phyloP scores from a whole-genome alignment of 2,329 filamentous ascomycete genomes.

The Akanthomyces muscarius region DNA sequence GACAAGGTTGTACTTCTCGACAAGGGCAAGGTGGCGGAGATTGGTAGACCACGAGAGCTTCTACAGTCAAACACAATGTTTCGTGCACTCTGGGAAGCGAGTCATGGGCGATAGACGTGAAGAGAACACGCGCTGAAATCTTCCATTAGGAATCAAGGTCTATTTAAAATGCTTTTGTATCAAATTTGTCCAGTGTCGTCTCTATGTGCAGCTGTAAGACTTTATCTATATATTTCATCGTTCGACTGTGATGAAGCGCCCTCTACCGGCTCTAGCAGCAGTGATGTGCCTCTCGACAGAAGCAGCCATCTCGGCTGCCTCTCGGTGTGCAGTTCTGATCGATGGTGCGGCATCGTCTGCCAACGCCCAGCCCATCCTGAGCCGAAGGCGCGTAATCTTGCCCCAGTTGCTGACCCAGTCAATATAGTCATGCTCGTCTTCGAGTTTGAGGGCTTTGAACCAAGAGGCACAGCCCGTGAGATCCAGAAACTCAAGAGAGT shows the following conservation, averaged over 20 bases:
- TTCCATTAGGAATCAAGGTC: not conserved
- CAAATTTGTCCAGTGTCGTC: not conserved
- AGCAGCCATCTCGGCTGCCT: conserved; percentile 36
- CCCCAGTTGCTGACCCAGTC: conserved; percentile 55
- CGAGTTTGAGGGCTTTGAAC: conserved; percentile 44
- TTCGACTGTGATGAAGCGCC: conserved; percentile 47
- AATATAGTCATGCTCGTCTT: conserved; percentile 43
- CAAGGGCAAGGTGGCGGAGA: conserved; percentile 25
- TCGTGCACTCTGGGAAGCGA: conserved; percentile 29
- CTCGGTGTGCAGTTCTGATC: conserved; percentile 31
- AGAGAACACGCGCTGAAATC: not conserved
- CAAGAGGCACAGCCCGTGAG: conserved; percentile 56
- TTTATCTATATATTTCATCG: conserved; percentile 24
- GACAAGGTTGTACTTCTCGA: conserved; percentile 29
- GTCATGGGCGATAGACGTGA: not conserved
- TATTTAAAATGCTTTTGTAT: not conserved
- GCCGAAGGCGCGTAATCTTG: conserved; percentile 44
- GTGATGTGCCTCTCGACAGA: conserved; percentile 47
- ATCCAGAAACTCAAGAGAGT: conserved; percentile 58
- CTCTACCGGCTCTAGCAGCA: conserved; percentile 42
- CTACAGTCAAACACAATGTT: conserved; percentile 23
- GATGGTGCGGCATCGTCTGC: conserved; percentile 31
- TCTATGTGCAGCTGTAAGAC: not conserved
- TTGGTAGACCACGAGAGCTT: conserved; percentile 25
- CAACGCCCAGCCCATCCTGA: conserved; percentile 42